Evolutionary conservation across 2,329 filamentous ascomycete genomes (phyloP), one percentile per base, ranked within the genome.

Genomic region (Colletotrichum falcatum): DNA sequence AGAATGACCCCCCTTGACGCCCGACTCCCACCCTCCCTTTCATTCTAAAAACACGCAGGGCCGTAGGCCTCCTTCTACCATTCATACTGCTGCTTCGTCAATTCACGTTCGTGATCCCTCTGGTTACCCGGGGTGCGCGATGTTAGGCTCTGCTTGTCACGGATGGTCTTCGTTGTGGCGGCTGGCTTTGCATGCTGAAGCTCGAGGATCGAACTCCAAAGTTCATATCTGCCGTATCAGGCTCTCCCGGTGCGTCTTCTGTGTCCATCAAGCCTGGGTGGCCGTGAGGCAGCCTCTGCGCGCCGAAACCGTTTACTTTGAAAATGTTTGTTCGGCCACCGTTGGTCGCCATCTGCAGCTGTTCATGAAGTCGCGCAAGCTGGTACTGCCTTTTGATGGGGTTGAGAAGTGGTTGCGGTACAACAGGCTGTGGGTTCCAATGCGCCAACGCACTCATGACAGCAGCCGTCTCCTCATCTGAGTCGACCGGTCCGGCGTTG

Each of bases 391-490:
- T 84, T 75, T 87, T 88, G 69, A 92, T 90, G 4, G 90, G 89
- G 6, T 84, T 81, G 73, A 91, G 88, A 2, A 88, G 78, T 4
- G 84, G 88, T 77, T 93, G 90, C 9, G 90, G 89, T 35, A 94
- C 87, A 5, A 97, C 83, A 0, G 95, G 95, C 73, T 91, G 90
- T 0, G 95, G 95, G 53, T 90, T 90, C 83, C 93, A 94, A 64
- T 90, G 89, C 30, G 90, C 86, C 64, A 95, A 87, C 9, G 93
- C 93, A 39, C 88, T 86, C 94, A 98, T 97, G 61, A 98, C 93
- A 0, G 92, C 88, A 59, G 94, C 91, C 61, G 94, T 94, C 81
- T 99, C 96, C 83, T 98, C 96, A 78, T 99, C 96, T 2, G 93
- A 96, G 80, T 99, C 96, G 46, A 99, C 89, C 1, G 94, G 92